Base-by-base conservation (phyloP, 768 basidiomycete species). In the Wakefieldia striispora region DNA sequence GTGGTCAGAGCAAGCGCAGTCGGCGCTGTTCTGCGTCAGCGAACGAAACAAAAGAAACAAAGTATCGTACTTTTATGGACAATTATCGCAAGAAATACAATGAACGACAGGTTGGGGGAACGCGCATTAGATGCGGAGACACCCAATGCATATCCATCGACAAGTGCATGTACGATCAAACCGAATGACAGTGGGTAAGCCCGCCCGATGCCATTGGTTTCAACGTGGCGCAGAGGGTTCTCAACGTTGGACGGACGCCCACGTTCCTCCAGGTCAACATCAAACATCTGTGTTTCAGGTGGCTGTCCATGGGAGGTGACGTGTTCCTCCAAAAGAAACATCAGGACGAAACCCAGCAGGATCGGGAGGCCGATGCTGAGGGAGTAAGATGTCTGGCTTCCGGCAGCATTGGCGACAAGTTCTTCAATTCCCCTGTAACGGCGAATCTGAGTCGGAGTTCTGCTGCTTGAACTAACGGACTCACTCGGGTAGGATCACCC, bases 401-500 rank as follows among this genome's bases (percentile, higher is more conserved):
- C 6, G 20, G 64, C 56, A 50, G 72, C 64, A 11, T 72, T 65
- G 36, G 66, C 60, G 12, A 74, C 70, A 3, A 82, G 67, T 12
- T 80, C 72, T 70, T 88, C 88, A n/a, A 91, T 74, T 43, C 89
- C 90, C 70, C 89, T 91, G 61, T 24, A n/a, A 46, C 21, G 26
- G 35, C 14, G 39, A 26, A 37, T 38, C 47, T 51, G 29, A 14
- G 33, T 14, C 14, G 6, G 16, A 16, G 13, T 14, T 6, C 33
- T 16, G 14, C 5, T 14, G 4, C 14, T 14, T 33, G 33, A 5
- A n/a, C 17, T 13, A 33, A 38, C 33, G 26, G 14, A 83, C 88
- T 66, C 69, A 94, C 88, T 97, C 95, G 33, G 95, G 95, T 45
- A 97, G 85, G 55, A 97, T 91, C 21, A 98, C 83, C 12, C 91